Evolutionary conservation across 805 yeast species (phyloP).

Genomic region (Wilhelminamyces savonicus): DNA sequence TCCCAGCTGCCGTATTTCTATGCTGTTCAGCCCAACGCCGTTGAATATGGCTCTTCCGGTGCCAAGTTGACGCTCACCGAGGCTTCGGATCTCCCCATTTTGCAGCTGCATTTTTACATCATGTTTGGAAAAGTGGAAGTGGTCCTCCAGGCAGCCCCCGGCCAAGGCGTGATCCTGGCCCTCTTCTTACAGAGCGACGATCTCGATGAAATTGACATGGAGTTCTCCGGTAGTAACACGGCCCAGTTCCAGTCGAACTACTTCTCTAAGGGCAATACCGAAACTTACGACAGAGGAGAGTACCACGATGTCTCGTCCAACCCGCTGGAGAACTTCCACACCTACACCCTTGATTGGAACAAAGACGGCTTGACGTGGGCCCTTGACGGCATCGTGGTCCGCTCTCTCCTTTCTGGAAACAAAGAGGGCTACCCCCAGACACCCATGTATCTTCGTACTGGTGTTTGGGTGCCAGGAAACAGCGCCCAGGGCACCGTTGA

Average conservation of each 20-base stretch:
- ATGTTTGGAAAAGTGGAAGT: conserved; percentile 11
- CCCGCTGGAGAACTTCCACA: conserved; percentile 8
- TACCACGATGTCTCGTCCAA: conserved; percentile 6
- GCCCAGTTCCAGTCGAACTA: conserved; percentile 10
- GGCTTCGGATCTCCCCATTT: conserved; percentile 9
- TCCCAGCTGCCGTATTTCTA: conserved; percentile 4
- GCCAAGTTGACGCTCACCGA: conserved; percentile 6
- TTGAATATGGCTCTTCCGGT: conserved; percentile 5
- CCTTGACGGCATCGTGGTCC: conserved; percentile 6
- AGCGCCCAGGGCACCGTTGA: conserved; percentile 64
- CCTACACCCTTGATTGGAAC: conserved; percentile 11
- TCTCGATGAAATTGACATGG: conserved; percentile 11
- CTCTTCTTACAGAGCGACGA: conserved; percentile 11
- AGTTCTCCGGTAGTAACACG: conserved; percentile 9
- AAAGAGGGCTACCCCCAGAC: conserved; percentile 11
- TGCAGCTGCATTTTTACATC: conserved; percentile 10
- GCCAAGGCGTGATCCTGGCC: conserved; percentile 8
- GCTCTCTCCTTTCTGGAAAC: conserved; percentile 7
- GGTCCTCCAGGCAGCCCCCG: conserved; percentile 8
- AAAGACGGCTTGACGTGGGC: conserved; percentile 6
- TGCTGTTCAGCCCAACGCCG: conserved; percentile 4
- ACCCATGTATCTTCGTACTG: conserved; percentile 9
- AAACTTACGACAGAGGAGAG: conserved; percentile 10
- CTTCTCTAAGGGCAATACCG: conserved; percentile 9
- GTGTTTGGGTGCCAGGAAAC: conserved; percentile 84